Percentiles rank a stretch among this genome's conserved stretches.
Evolutionary conservation across 2,329 filamentous ascomycete species (phyloP).

Genomic region (Karstenula rhodostoma): DNA sequence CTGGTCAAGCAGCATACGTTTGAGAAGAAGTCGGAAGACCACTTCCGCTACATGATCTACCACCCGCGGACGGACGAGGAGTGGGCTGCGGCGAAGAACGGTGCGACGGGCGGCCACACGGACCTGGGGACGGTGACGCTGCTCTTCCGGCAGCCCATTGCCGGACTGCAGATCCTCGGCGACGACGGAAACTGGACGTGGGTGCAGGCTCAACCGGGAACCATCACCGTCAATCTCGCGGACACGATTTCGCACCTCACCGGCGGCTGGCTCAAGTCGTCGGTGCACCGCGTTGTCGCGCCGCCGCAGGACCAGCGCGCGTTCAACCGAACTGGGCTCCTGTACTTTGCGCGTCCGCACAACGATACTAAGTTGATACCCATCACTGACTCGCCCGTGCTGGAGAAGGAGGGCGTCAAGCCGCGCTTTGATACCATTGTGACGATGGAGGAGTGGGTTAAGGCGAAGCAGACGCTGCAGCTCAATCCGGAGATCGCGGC

Average conservation of each 20-base stretch:
- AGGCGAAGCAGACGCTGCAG: constrained; percentile 32
- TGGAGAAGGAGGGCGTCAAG: constrained; percentile 45
- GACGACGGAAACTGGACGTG: constrained; percentile 53
- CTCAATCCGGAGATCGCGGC: constrained; percentile 32
- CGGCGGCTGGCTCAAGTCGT: constrained; percentile 56
- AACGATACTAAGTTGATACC: constrained; percentile 50
- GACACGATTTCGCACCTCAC: constrained; percentile 52
- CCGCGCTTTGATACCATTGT: constrained; percentile 52
- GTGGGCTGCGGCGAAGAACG: constrained; percentile 52
- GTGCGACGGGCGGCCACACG: constrained; percentile 62
- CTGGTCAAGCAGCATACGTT: constrained; percentile 66
- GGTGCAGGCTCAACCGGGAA: constrained; percentile 51
- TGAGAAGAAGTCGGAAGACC: constrained; percentile 65
- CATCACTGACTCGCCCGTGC: constrained; percentile 48
- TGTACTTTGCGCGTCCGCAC: constrained; percentile 60
- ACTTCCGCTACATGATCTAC: constrained; percentile 71
- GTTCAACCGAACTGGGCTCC: constrained; percentile 58
- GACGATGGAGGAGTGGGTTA: constrained; percentile 33
- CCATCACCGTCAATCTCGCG: constrained; percentile 53
- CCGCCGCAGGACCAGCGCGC: constrained; percentile 60
- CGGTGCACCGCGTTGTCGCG: constrained; percentile 59
- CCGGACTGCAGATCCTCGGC: constrained; percentile 62
- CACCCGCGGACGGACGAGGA: constrained; percentile 59
- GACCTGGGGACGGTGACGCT: constrained; percentile 66
- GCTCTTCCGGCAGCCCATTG: constrained; percentile 66